Percentiles rank a stretch among this genome's conserved stretches.
phyloP scores from a whole-genome alignment of 768 basidiomycete genomes.

The Termitomyces sp. region DNA sequence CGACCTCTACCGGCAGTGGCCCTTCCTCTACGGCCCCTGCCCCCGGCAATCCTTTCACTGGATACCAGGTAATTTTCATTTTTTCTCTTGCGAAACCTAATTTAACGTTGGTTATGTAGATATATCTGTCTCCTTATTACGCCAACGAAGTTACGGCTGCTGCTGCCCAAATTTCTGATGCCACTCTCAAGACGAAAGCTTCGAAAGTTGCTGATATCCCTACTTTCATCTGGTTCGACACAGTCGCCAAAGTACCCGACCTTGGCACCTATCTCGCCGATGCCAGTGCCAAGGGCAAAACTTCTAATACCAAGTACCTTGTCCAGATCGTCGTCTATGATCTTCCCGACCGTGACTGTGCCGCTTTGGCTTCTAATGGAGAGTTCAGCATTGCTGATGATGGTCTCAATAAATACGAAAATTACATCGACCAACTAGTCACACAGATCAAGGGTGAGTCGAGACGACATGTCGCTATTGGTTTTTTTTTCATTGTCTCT shows the following conservation, averaged over 20 bases:
- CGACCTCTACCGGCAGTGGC: constrained; percentile 17
- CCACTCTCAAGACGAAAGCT: constrained; percentile 51
- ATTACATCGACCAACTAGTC: constrained; percentile 63
- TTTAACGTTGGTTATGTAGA: constrained; percentile 24
- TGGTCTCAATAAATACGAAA: constrained; percentile 53
- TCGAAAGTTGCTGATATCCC: constrained; percentile 54
- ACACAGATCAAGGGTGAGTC: constrained; percentile 50
- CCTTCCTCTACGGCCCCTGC: constrained; percentile 7
- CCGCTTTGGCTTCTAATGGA: constrained; percentile 64
- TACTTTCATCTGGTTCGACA: constrained; percentile 63
- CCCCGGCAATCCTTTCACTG: constrained; percentile 53
- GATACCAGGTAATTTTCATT: constrained; percentile 36
- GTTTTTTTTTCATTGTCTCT: constrained; percentile 1
- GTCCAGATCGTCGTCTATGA: constrained; percentile 58
- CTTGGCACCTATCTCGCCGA: constrained; percentile 59
- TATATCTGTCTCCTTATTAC: constrained; percentile 57
- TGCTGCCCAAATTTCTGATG: constrained; percentile 45
- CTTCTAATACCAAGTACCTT: constrained; percentile 46
- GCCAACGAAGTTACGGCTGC: constrained; percentile 52
- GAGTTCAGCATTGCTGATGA: constrained; percentile 60
- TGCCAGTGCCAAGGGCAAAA: constrained; percentile 43
- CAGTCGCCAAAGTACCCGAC: constrained; percentile 50
- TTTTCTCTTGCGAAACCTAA: not conserved
- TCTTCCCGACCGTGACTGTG: constrained; percentile 66
- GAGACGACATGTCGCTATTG: not conserved